These are phyloP conservation scores for Phytophthora pluvialis DNA, from an alignment of 352 stramenopile species.

Conservation along the genomic window DNA sequence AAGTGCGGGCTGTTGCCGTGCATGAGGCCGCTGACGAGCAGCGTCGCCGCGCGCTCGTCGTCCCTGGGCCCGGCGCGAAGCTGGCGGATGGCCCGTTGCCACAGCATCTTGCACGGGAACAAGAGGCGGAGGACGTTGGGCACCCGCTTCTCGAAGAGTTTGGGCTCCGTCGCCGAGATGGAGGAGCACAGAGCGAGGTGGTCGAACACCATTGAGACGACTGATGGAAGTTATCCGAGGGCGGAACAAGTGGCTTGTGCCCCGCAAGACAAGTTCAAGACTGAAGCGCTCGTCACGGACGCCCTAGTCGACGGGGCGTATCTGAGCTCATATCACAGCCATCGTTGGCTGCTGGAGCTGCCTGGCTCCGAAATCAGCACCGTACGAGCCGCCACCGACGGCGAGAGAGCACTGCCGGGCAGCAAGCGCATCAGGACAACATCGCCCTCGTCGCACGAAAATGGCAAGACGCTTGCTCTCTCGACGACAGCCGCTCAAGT, in stretches of 20 bases:
- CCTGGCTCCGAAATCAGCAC: constrained; percentile 17
- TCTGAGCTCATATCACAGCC: constrained; percentile 26
- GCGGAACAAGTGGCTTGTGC: constrained; percentile 3
- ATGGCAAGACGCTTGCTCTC: constrained; percentile 14
- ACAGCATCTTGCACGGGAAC: constrained; percentile 38
- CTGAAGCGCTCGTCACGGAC: constrained; percentile 27
- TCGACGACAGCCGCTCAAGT: constrained; percentile 14
- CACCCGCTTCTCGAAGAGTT: constrained; percentile 36
- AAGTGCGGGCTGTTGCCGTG: constrained; percentile 68
- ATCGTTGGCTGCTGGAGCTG: background rate
- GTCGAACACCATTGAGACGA: constrained; percentile 16
- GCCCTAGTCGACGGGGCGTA: constrained; percentile 9
- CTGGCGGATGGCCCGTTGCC: constrained; percentile 28
- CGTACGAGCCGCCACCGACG: constrained; percentile 1
- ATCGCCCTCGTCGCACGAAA: constrained; percentile 3
- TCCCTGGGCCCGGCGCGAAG: constrained; percentile 1
- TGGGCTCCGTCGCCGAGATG: constrained; percentile 9
- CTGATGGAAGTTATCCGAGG: background rate
- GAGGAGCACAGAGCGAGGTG: constrained; percentile 3
- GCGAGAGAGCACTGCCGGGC: constrained; percentile 18
- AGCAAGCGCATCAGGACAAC: constrained; percentile 18
- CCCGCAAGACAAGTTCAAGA: constrained; percentile 19
- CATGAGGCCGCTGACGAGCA: constrained; percentile 49
- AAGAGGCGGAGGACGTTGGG: constrained; percentile 24
- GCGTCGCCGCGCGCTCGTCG: constrained; percentile 40